Conservation (phyloP, 768 basidiomycete species). For the Suillus ampliporus region DNA sequence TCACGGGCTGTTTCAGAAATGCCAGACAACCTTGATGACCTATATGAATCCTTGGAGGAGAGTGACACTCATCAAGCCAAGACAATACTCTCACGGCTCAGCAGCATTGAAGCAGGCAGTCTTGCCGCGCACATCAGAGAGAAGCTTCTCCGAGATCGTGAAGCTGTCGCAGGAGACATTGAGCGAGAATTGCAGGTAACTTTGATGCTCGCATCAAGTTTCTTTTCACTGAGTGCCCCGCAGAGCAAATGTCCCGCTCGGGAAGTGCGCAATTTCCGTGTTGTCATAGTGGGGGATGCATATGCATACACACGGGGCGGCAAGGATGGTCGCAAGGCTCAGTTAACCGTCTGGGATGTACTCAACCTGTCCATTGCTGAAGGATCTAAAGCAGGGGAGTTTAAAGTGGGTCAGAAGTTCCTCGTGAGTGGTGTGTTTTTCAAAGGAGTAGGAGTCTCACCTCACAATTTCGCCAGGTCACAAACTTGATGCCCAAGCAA, state of each 20-base stretch:
- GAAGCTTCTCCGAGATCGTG: slow-evolving; percentile 53
- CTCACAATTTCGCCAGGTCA: slow-evolving; percentile 38
- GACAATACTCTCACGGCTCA: slow-evolving; percentile 47
- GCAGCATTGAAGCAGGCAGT: slow-evolving; percentile 61
- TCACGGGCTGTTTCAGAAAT: slow-evolving; percentile 14
- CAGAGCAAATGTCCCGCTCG: slow-evolving; percentile 73
- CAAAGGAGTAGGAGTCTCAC: neutral
- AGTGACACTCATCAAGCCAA: slow-evolving; percentile 51
- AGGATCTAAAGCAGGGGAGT: slow-evolving; percentile 50
- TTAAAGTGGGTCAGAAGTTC: slow-evolving; percentile 71
- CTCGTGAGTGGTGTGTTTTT: slow-evolving; percentile 49
- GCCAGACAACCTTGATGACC: slow-evolving; percentile 55
- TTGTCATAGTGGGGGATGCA: slow-evolving; percentile 71
- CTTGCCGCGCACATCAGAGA: slow-evolving; percentile 59
- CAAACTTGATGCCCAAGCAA: slow-evolving; percentile 75
- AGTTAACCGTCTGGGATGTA: slow-evolving; percentile 87
- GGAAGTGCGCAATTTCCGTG: slow-evolving; percentile 75
- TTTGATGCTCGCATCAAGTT: slow-evolving; percentile 11
- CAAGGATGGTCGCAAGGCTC: slow-evolving; percentile 63
- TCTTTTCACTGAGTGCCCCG: slow-evolving; percentile 9
- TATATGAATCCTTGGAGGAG: slow-evolving; percentile 67
- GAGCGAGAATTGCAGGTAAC: slow-evolving; percentile 76
- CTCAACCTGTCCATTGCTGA: slow-evolving; percentile 56
- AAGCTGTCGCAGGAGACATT: slow-evolving; percentile 61
- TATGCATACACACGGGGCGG: slow-evolving; percentile 48